Evolutionary conservation across 1,284 basidiomycete species (phyloP).

Genomic region (Ganoderma multipileum): DNA sequence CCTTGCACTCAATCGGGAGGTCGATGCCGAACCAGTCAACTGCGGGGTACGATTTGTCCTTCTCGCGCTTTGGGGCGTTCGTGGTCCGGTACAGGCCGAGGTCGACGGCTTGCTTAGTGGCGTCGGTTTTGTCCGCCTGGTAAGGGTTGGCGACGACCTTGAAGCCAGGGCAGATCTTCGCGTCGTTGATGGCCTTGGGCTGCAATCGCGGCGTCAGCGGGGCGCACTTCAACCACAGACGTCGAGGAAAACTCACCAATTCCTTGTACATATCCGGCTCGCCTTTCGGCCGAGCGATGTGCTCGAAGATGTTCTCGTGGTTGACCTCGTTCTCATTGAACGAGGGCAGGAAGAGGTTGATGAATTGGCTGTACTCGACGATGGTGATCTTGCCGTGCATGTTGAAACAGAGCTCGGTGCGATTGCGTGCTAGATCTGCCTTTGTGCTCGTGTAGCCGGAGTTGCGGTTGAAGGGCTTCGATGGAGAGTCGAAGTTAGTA

Average conservation of each 20-base stretch:
- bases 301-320: neutral
- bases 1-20: constrained; percentile 15
- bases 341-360: neutral
- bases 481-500: constrained; percentile 1
- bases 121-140: constrained; percentile 2
- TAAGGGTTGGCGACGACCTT: constrained; percentile 1
- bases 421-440: neutral
- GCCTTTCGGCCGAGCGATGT: neutral
- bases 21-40: constrained; percentile 15
- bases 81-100: constrained; percentile 11
- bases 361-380: neutral
- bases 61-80: neutral
- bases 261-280: neutral
- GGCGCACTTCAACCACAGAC: neutral
- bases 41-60: neutral
- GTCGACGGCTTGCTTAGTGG: constrained; percentile 3
- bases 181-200: constrained; percentile 12
- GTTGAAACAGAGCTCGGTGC: constrained; percentile 3
- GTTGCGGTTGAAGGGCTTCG: neutral
- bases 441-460: neutral
- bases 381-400: constrained; percentile 10
- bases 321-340: too few species aligned
- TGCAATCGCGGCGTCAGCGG: neutral
- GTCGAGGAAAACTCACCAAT: neutral
- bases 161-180: constrained; percentile 9